Evolutionary conservation across 495 filamentous ascomycete genomes (phyloP).

Genomic region (Cryomyces antarcticus): DNA sequence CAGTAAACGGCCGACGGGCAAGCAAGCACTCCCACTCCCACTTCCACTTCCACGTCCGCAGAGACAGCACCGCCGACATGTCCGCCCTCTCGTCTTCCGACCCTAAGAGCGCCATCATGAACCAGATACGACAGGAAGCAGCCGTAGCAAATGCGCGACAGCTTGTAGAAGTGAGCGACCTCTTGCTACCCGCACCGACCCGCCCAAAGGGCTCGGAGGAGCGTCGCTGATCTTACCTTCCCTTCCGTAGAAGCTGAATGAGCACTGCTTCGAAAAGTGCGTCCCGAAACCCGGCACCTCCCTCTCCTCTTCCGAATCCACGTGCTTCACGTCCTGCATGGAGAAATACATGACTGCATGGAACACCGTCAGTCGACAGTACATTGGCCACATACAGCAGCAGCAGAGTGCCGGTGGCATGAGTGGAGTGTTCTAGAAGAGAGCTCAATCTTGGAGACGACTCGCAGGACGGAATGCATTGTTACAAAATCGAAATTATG

Average conservation of each 20-base stretch:
- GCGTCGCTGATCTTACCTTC: neutral
- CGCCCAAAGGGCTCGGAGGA: neutral
- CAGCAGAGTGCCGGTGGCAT: constrained; percentile 20
- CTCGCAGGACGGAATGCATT: no score
- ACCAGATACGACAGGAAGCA: constrained; percentile 52
- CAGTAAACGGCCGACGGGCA: no score
- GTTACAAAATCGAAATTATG: no score
- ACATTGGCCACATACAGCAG: constrained; percentile 50
- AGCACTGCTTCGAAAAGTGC: constrained; percentile 90
- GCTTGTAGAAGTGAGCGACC: constrained; percentile 45
- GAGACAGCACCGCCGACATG: neutral
- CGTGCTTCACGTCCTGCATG: constrained; percentile 76
- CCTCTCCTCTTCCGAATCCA: constrained; percentile 48
- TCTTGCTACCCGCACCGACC: neutral
- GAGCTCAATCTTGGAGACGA: no score
- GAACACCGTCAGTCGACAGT: constrained; percentile 64
- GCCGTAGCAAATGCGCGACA: constrained; percentile 53
- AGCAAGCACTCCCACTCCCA: no score
- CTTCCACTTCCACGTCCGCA: no score
- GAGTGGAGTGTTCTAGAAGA: no score
- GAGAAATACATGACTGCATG: constrained; percentile 93
- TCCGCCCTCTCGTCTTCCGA: constrained; percentile 2
- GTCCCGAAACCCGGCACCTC: constrained; percentile 65
- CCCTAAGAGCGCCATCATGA: constrained; percentile 28
- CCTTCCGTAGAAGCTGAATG: constrained; percentile 64